Conservation (phyloP, 306 rosid species). For the Pterocarpus macrocarpus region DNA sequence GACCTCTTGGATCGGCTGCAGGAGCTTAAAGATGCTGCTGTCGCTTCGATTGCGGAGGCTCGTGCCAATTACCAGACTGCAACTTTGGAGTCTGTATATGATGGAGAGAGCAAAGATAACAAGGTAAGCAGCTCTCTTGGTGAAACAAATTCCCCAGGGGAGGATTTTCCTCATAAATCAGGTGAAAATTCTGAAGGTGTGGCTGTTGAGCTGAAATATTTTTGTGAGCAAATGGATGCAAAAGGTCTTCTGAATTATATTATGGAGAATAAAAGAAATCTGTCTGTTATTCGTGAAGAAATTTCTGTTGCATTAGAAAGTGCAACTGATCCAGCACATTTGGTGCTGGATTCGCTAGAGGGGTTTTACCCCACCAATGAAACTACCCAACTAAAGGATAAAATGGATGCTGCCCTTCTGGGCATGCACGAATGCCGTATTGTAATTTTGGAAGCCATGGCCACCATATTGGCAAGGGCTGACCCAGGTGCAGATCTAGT, state of each 20-base stretch:
- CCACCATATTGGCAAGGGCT: constrained; percentile 74
- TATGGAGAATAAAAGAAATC: constrained; percentile 60
- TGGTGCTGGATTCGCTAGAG: constrained; percentile 88
- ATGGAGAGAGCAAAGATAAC: constrained; percentile 60
- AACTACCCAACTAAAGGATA: constrained; percentile 63
- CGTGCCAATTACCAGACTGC: constrained; percentile 56
- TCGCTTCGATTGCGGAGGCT: constrained; percentile 70
- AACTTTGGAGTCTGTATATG: constrained; percentile 54
- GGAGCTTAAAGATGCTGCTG: constrained; percentile 81
- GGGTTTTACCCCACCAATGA: constrained; percentile 83
- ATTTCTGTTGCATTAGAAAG: constrained; percentile 76
- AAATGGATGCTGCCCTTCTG: constrained; percentile 73
- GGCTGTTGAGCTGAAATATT: constrained; percentile 67
- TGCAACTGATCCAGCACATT: constrained; percentile 69
- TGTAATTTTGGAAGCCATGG: constrained; percentile 72
- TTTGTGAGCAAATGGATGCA: constrained; percentile 80
- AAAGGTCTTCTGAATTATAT: constrained; percentile 73
- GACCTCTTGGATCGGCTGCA: constrained; percentile 77
- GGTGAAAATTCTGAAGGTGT: constrained; percentile 64
- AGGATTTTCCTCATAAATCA: constrained; percentile 64
- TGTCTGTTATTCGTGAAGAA: constrained; percentile 61
- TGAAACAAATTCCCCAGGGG: constrained; percentile 63
- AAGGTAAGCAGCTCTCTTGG: constrained; percentile 81
- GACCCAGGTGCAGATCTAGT: constrained; percentile 76
- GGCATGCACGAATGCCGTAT: constrained; percentile 76